A percentile compares a stretch with the other conserved stretches of the same genome.
These are phyloP conservation scores for Fragaria ananassa DNA, from an alignment of 306 rosid species.

Conservation along the genomic window DNA sequence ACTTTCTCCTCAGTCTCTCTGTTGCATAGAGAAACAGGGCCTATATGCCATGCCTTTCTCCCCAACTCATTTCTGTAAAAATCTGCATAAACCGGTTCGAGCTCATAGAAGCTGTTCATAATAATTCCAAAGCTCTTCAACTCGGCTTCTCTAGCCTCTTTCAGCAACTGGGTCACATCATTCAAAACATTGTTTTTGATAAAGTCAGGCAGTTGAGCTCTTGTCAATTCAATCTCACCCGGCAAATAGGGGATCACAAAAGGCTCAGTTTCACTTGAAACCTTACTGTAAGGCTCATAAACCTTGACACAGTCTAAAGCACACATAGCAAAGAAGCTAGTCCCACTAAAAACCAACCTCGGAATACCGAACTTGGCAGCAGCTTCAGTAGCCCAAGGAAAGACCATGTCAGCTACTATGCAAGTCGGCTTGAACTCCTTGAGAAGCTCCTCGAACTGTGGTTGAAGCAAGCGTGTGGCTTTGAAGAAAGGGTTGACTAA, in stretches of 20 bases:
- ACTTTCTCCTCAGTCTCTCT: constrained; percentile 12
- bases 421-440: constrained; percentile 36
- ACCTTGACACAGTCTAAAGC: constrained; percentile 16
- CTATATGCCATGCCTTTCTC: constrained; percentile 33
- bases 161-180: not conserved
- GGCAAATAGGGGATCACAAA: constrained; percentile 55
- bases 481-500: constrained; percentile 11
- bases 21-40: constrained; percentile 33
- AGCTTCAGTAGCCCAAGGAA: constrained; percentile 44
- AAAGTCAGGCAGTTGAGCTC: constrained; percentile 25
- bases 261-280: constrained; percentile 36
- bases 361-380: constrained; percentile 52
- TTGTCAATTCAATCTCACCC: constrained; percentile 32
- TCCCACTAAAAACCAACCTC: constrained; percentile 48
- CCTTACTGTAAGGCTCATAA: constrained; percentile 42
- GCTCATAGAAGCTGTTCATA: constrained; percentile 38
- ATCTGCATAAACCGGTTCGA: constrained; percentile 33
- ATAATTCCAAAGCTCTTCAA: constrained; percentile 21
- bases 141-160: not conserved
- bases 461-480: constrained; percentile 31
- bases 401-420: constrained; percentile 45
- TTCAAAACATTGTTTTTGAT: not conserved
- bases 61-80: constrained; percentile 26
- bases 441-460: constrained; percentile 38
- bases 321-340: constrained; percentile 42